Conservation (phyloP, 345 rosid genomes). For the Crucihimalaya himalaica region DNA sequence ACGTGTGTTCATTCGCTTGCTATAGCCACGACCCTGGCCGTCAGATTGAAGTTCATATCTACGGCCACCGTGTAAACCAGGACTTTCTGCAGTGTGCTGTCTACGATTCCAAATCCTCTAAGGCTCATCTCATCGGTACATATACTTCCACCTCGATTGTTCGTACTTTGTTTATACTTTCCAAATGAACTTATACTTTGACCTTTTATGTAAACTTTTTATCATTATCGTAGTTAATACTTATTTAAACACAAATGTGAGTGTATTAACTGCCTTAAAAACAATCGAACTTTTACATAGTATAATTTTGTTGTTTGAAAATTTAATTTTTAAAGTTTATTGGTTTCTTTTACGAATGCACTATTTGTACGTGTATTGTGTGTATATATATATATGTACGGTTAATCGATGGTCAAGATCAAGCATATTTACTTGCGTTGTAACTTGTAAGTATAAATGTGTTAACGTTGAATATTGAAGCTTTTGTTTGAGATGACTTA, state of each 20-base stretch:
- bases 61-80: constrained; percentile 60
- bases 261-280: too few relatives aligned
- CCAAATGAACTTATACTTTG: not conserved
- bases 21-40: constrained; percentile 78
- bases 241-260: too few relatives aligned
- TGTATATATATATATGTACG: not conserved
- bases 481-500: not conserved
- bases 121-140: constrained; percentile 66
- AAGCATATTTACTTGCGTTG: not conserved
- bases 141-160: not conserved
- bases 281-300: too few relatives aligned
- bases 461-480: not conserved
- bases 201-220: not conserved
- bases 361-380: not conserved
- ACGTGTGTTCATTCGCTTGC: constrained; percentile 70
- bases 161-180: not conserved
- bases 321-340: too few relatives aligned
- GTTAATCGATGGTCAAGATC: not conserved
- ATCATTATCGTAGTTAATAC: too few relatives aligned
- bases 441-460: not conserved
- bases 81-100: constrained; percentile 87
- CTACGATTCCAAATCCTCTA: constrained; percentile 56
- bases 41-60: constrained; percentile 79
- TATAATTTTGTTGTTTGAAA: too few relatives aligned
- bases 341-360: not conserved